Conservation (phyloP, 805 yeast species). For the Pichia nanzhaoensis region DNA sequence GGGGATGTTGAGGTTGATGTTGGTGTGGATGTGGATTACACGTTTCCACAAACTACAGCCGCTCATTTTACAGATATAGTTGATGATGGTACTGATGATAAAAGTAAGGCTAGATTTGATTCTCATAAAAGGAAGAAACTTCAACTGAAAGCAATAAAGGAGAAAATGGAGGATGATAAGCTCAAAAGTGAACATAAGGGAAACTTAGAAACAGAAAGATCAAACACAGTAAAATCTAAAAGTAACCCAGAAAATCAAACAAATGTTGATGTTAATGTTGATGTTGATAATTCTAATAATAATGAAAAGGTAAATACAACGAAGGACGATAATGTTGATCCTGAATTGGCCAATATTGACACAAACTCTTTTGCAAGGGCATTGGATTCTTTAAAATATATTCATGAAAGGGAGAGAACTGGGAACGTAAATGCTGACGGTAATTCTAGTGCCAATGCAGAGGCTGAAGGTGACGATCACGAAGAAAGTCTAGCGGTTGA, state of each 20-base stretch:
- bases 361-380: conserved; percentile 53
- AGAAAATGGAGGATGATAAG: no score
- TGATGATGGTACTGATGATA: background rate
- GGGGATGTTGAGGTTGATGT: conserved; percentile 11
- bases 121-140: background rate
- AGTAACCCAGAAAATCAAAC: background rate
- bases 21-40: conserved; percentile 8
- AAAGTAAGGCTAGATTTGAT: background rate
- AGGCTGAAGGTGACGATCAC: conserved; percentile 15
- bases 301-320: background rate
- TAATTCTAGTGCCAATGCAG: background rate
- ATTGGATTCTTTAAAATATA: conserved; percentile 29
- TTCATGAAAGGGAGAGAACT: conserved; percentile 13
- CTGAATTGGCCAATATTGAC: conserved; percentile 46
- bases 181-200: no score
- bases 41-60: conserved; percentile 11
- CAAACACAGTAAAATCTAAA: no score
- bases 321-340: conserved; percentile 40
- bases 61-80: conserved; percentile 11
- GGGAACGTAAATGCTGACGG: conserved; percentile 1
- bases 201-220: no score
- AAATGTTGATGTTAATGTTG: background rate
- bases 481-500: conserved; percentile 28
- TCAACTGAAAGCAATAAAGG: background rate
- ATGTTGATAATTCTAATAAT: no score